A percentile compares a stretch with the other conserved stretches of the same genome.
phyloP scores from a whole-genome alignment of 768 basidiomycete genomes.

The Lentinus brumalis region DNA sequence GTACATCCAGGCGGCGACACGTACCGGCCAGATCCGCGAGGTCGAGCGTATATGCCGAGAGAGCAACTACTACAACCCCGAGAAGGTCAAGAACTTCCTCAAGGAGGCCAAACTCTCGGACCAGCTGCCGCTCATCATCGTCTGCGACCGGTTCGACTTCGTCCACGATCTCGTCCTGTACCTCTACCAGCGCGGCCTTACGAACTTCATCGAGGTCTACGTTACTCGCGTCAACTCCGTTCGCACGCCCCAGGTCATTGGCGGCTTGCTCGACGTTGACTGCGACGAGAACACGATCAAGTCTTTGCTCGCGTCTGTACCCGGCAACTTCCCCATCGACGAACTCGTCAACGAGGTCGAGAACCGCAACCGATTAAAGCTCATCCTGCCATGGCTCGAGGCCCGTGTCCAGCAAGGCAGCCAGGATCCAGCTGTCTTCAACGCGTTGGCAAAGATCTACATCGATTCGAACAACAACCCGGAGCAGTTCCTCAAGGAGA shows the following conservation, averaged over 20 bases:
- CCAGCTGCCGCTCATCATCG: slow-evolving; percentile 98
- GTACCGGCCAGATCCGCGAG: slow-evolving; percentile 97
- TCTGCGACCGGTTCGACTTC: slow-evolving; percentile 99
- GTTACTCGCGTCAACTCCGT: slow-evolving; percentile 98
- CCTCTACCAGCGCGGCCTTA: slow-evolving; percentile 95
- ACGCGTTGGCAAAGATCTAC: slow-evolving; percentile 97
- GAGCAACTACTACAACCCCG: slow-evolving; percentile 96
- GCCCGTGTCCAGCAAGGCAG: slow-evolving; percentile 90
- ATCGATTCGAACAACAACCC: slow-evolving; percentile 99
- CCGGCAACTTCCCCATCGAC: slow-evolving; percentile 96
- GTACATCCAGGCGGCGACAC: slow-evolving; percentile 98
- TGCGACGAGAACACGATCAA: slow-evolving; percentile 98
- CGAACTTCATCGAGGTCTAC: slow-evolving; percentile 99
- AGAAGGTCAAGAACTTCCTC: slow-evolving; percentile 99
- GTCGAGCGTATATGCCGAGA: slow-evolving; percentile 99
- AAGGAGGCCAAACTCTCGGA: slow-evolving; percentile 97
- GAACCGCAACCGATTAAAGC: slow-evolving; percentile 91
- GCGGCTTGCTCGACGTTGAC: slow-evolving; percentile 95
- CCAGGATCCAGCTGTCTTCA: slow-evolving; percentile 93
- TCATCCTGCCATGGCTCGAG: slow-evolving; percentile 98
- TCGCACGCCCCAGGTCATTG: slow-evolving; percentile 95
- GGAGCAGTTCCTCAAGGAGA: slow-evolving; percentile 96
- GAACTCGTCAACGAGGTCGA: slow-evolving; percentile 98
- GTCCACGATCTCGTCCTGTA: slow-evolving; percentile 99
- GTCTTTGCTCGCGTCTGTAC: slow-evolving; percentile 88